A percentile compares a stretch with the other conserved stretches of the same genome.
These are phyloP conservation scores for Solanum rostratum DNA, from an alignment of 257 asterid genomes.

Conservation along the genomic window DNA sequence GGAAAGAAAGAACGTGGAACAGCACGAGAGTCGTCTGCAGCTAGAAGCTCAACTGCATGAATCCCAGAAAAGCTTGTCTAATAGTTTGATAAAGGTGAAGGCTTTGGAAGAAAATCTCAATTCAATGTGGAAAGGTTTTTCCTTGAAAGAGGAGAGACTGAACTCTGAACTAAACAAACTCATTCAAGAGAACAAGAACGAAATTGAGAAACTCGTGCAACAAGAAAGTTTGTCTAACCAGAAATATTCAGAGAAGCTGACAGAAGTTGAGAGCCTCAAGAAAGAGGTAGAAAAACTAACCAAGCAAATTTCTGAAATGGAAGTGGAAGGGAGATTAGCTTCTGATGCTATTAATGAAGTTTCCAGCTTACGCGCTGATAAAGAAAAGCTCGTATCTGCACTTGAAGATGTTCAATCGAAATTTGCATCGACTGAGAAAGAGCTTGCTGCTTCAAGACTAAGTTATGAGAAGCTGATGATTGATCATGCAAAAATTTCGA, in stretches of 20 bases:
- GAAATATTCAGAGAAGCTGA: conserved; percentile 15
- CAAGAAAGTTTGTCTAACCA: conserved; percentile 18
- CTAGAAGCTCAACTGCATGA: conserved; percentile 33
- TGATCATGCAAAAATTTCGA: conserved; percentile 41
- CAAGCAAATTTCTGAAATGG: conserved; percentile 16
- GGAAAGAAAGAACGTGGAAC: conserved; percentile 30
- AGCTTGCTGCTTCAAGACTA: conserved; percentile 27
- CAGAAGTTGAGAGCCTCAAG: conserved; percentile 23
- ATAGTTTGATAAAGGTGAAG: conserved; percentile 29
- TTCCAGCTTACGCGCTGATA: conserved; percentile 33
- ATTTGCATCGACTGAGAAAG: conserved; percentile 18
- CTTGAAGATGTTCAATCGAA: conserved; percentile 28
- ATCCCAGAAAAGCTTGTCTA: conserved; percentile 26
- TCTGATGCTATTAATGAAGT: conserved; percentile 23
- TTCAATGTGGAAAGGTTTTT: conserved; percentile 26
- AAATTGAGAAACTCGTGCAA: conserved; percentile 23
- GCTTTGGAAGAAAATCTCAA: conserved; percentile 39
- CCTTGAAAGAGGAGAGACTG: conserved; percentile 31
- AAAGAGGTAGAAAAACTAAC: conserved; percentile 29
- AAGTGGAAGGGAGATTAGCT: conserved; percentile 26
- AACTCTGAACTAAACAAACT: conserved; percentile 38
- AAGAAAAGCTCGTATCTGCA: conserved; percentile 27
- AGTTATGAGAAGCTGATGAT: conserved; percentile 19
- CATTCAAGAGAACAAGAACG: conserved; percentile 24
- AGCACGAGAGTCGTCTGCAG: conserved; percentile 19